These are phyloP conservation scores for Alloteropsis semialata DNA, from an alignment of 176 grass and related monocot genomes.

Conservation along the genomic window DNA sequence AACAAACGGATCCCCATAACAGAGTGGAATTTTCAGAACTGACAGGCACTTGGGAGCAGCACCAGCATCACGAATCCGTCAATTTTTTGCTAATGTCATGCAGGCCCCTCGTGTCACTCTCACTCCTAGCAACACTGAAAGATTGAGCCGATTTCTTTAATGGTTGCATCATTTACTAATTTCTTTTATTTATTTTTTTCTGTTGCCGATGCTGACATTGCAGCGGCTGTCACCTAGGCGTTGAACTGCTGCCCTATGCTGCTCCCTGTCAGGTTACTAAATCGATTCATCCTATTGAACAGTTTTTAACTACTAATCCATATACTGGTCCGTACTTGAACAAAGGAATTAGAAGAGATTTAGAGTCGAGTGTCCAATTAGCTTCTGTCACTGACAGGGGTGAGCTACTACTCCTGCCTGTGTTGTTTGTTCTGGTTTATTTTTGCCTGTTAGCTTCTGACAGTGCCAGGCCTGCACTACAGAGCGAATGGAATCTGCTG, in stretches of 20 bases:
- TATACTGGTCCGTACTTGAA: not conserved
- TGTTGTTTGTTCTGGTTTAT: not conserved
- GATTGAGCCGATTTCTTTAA: not conserved
- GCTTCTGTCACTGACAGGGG: too few species aligned
- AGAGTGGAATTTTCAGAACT: not conserved
- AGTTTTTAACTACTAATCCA: not conserved
- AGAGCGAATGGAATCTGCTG: slow-evolving; percentile 4
- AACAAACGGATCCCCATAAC: not conserved
- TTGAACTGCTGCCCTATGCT: too few species aligned
- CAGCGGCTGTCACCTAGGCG: not conserved
- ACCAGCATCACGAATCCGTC: not conserved
- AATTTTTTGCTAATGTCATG: not conserved
- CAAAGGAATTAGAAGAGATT: not conserved
- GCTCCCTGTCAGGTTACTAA: not conserved
- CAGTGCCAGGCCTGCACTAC: not conserved
- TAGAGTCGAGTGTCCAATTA: not conserved
- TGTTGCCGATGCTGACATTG: not conserved
- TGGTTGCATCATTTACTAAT: not conserved
- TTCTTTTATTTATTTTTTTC: too few species aligned
- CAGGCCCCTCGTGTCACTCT: not conserved
- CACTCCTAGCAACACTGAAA: not conserved
- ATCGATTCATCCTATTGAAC: not conserved
- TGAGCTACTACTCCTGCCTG: too few species aligned
- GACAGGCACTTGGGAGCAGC: not conserved
- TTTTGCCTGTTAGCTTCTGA: not conserved